Evolutionary conservation across 1,139 yeast species (phyloP).

Genomic region (Saccharomyces hybrid): DNA sequence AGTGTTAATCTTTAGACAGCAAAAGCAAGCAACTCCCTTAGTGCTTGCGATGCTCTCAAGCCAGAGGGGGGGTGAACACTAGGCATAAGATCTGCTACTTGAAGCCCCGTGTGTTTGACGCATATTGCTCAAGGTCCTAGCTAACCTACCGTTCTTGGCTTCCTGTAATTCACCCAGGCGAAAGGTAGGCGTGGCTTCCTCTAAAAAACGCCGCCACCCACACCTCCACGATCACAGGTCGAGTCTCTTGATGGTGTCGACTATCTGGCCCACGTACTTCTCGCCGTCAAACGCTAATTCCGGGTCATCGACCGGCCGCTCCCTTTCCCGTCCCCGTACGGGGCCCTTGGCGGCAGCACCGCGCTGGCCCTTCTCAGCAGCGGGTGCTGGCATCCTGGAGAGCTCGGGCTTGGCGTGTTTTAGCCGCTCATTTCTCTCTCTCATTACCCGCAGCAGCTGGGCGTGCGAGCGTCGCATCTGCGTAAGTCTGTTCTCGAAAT

Average conservation of each 20-base stretch:
- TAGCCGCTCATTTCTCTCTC: constrained; percentile 24
- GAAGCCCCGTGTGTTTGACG: too few relatives aligned
- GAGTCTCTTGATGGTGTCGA: neutral
- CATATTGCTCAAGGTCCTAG: too few relatives aligned
- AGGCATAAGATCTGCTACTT: too few relatives aligned
- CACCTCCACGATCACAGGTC: neutral
- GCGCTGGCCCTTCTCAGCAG: neutral
- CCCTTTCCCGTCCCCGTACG: neutral
- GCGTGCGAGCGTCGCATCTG: constrained; percentile 56
- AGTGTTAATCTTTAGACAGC: too few relatives aligned
- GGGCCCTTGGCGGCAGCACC: neutral
- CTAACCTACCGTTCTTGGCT: too few relatives aligned
- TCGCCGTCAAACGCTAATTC: neutral
- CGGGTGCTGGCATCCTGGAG: neutral
- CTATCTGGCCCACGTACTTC: neutral
- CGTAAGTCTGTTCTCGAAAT: constrained; percentile 50
- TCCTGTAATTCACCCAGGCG: neutral
- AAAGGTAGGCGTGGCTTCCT: neutral
- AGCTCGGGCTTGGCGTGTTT: constrained; percentile 6
- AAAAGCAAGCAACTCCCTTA: too few relatives aligned
- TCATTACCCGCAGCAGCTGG: constrained; percentile 51
- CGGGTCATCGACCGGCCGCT: neutral
- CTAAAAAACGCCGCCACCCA: neutral
- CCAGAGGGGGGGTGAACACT: too few relatives aligned
- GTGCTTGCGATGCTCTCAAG: too few relatives aligned